phyloP scores from a whole-genome alignment of 1,284 basidiomycete genomes.

The Gastroboletus turbinatus region DNA sequence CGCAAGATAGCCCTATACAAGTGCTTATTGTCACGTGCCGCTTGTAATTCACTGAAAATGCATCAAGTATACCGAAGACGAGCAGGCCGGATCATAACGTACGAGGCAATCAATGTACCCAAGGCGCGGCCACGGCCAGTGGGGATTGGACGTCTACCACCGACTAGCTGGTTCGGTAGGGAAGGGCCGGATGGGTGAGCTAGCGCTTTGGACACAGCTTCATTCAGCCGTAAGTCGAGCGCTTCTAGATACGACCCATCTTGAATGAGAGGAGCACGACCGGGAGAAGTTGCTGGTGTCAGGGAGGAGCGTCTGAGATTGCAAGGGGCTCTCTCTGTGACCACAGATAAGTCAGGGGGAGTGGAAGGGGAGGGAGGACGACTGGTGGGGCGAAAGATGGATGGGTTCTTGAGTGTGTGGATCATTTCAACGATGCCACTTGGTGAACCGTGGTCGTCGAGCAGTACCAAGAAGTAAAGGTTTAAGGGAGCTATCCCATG shows the following conservation, averaged over 20 bases:
- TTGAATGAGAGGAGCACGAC: constrained; percentile 55
- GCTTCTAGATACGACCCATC: constrained; percentile 78
- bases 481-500: constrained; percentile 66
- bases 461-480: constrained; percentile 37
- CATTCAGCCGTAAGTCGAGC: constrained; percentile 71
- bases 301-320: constrained; percentile 52
- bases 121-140: constrained; percentile 63
- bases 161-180: constrained; percentile 48
- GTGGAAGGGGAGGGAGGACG: constrained; percentile 58
- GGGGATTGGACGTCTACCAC: constrained; percentile 68
- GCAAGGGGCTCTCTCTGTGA: constrained; percentile 49
- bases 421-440: constrained; percentile 42
- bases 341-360: constrained; percentile 39
- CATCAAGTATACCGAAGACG: constrained; percentile 6
- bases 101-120: constrained; percentile 69
- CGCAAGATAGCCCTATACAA: constrained; percentile 69
- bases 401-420: constrained; percentile 65
- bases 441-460: constrained; percentile 22
- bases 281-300: constrained; percentile 35
- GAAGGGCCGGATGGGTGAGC: constrained; percentile 58
- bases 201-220: constrained; percentile 76
- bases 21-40: constrained; percentile 59
- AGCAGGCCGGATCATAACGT: constrained; percentile 32
- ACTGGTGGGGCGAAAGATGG: constrained; percentile 62
- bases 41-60: constrained; percentile 61